Evolutionary conservation across 768 basidiomycete species (phyloP), one percentile per base, ranked within the genome.

Genomic region (Mycena rebaudengoi): DNA sequence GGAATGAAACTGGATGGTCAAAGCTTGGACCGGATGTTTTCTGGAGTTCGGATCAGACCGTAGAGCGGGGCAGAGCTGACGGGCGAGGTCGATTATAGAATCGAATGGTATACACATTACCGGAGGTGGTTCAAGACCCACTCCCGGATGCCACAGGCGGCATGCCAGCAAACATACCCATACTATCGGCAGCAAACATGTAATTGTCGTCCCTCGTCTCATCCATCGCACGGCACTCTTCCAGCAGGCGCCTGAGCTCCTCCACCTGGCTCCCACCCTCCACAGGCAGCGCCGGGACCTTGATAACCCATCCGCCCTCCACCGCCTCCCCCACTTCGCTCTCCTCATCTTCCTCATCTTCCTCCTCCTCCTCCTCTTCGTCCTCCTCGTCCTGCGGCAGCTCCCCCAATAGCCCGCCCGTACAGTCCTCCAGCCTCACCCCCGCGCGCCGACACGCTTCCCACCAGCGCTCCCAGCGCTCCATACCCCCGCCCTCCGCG

Each of bases 391-490:
- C 79, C 41, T 77, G 76, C 37, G 74, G 85, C 26, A 86, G 69
- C 1, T 76, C 80, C 0, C 92, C 92, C 35, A 94, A 75, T 52
- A 80, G 67, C 13, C 79, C 85, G 0, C 90, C 91, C 0, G 92
- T 92, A 69, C 91, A 93, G 73, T 94, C 92, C 75, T 94, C 91
- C 50, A 94, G 71, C 41, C 88, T 74, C 5, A 92, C 76, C 0
- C 85, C 82, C 71, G 83, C 79, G 20, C 68, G 64, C 0, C 76
- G 64, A 64, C 86, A 89, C 67, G 75, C 78, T 14, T 79, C 80
- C 85, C 87, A 90, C 92, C 92, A 93, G 46, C 82, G 77, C 66
- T 88, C 86, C 87, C 91, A 93, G 29, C 91, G 77, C 61, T 83
- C 79, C 71, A 80, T 78, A 2, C 82, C 82, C 1, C 78, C 82